phyloP scores from a whole-genome alignment of 495 filamentous ascomycete species.

The Aspergillus bridgeri region DNA sequence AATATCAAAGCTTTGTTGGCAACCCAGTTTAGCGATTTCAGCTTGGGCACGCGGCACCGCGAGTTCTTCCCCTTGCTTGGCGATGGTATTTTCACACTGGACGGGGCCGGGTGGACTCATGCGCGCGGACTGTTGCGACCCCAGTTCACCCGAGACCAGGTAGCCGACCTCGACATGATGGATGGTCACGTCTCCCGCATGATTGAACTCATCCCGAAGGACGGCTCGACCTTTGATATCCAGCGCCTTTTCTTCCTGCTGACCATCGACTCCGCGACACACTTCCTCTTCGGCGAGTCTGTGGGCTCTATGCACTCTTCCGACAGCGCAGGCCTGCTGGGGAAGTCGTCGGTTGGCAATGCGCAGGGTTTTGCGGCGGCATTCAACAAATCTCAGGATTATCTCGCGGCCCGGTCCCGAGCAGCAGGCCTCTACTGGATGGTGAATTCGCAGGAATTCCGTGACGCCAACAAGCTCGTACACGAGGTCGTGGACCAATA shows the following conservation, averaged over 20 bases:
- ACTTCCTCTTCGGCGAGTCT: conserved; percentile 63
- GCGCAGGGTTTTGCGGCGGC: conserved; percentile 44
- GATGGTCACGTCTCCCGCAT: conserved; percentile 56
- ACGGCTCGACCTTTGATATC: conserved; percentile 55
- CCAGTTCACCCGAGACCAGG: conserved; percentile 50
- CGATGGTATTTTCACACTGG: conserved; percentile 64
- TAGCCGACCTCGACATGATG: conserved; percentile 47
- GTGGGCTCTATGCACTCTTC: conserved; percentile 37
- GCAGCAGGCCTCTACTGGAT: conserved; percentile 39
- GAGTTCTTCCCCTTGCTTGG: conserved; percentile 53
- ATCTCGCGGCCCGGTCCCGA: conserved; percentile 26
- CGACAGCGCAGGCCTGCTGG: conserved; percentile 22
- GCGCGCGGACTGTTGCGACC: conserved; percentile 53
- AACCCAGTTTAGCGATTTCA: conserved; percentile 71
- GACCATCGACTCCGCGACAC: conserved; percentile 65
- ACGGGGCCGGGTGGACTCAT: conserved; percentile 64
- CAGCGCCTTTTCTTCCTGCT: conserved; percentile 57
- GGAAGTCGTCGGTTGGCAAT: conserved; percentile 30
- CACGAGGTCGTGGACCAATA: conserved; percentile 50
- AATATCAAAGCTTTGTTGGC: conserved; percentile 86
- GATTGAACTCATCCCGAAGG: conserved; percentile 44
- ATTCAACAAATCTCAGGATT: conserved; percentile 44
- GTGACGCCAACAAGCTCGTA: conserved; percentile 33
- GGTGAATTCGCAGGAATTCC: conserved; percentile 35
- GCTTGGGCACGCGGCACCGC: conserved; percentile 41